Evolutionary conservation across 768 basidiomycete species (phyloP).

Genomic region (Steccherinum ochraceum): DNA sequence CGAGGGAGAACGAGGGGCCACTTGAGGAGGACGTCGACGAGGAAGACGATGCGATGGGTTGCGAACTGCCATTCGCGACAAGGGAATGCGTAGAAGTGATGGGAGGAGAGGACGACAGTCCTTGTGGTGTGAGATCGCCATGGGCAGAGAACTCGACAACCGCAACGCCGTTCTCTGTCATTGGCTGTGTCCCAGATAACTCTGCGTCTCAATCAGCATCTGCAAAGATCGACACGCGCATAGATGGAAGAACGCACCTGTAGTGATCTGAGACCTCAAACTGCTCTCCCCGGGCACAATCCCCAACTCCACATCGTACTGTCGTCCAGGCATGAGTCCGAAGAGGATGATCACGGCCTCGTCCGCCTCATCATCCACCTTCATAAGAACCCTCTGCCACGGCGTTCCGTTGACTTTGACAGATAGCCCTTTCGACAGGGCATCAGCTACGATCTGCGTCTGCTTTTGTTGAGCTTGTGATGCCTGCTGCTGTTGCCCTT

Average conservation of each 20-base stretch:
- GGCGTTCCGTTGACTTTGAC: conserved; percentile 75
- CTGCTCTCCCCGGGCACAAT: conserved; percentile 55
- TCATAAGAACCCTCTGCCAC: conserved; percentile 76
- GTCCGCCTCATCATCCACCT: conserved; percentile 73
- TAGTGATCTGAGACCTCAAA: conserved; percentile 60
- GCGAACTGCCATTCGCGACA: conserved; percentile 3
- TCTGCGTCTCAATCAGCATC: no score
- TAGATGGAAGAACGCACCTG: conserved; percentile 38
- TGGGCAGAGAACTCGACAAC: neutral
- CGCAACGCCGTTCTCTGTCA: neutral
- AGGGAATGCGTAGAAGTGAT: neutral
- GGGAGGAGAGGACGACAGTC: neutral
- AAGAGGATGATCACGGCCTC: conserved; percentile 91
- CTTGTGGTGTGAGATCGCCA: neutral
- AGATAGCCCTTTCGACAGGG: conserved; percentile 66
- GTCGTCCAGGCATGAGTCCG: conserved; percentile 79
- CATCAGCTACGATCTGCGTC: conserved; percentile 48
- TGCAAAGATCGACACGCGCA: no score
- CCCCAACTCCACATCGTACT: conserved; percentile 85
- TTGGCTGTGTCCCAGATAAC: neutral
- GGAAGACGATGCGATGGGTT: conserved; percentile 8
- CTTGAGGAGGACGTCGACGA: conserved; percentile 14
- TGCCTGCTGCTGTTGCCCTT: no score
- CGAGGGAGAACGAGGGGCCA: conserved; percentile 40
- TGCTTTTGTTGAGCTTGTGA: conserved; percentile 1